phyloP scores from a whole-genome alignment of 257 asterid genomes.

The Nemophila menziesii region DNA sequence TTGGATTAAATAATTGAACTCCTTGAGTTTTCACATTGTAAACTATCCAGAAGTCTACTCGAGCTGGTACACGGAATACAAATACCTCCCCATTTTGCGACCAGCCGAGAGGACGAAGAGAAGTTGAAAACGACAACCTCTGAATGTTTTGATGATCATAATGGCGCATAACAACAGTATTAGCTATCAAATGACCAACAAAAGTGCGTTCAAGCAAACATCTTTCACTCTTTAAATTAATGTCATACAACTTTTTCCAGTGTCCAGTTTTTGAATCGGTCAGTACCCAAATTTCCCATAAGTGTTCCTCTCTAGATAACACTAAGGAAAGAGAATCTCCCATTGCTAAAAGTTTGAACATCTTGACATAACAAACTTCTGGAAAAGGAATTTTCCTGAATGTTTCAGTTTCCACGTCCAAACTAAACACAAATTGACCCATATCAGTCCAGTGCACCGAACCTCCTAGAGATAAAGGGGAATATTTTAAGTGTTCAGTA shows the following conservation, averaged over 20 bases:
- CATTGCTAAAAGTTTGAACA: not conserved
- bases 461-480: not conserved
- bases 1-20: not conserved
- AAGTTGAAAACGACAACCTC: not conserved
- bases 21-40: not conserved
- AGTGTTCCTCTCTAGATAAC: not conserved
- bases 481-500: not conserved
- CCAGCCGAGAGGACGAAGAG: not conserved
- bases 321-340: not conserved
- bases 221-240: not conserved
- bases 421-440: not conserved
- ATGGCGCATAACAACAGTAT: too few species aligned
- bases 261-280: not conserved
- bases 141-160: too few species aligned
- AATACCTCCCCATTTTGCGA: not conserved
- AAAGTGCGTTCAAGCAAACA: not conserved
- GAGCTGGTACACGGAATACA: not conserved
- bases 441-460: not conserved
- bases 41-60: not conserved
- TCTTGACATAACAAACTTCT: not conserved
- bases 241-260: not conserved
- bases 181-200: too few species aligned
- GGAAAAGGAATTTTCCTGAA: not conserved
- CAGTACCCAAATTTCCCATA: not conserved
- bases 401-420: not conserved